phyloP scores from a whole-genome alignment of 495 filamentous ascomycete genomes.

The Amniculicola lignicola region DNA sequence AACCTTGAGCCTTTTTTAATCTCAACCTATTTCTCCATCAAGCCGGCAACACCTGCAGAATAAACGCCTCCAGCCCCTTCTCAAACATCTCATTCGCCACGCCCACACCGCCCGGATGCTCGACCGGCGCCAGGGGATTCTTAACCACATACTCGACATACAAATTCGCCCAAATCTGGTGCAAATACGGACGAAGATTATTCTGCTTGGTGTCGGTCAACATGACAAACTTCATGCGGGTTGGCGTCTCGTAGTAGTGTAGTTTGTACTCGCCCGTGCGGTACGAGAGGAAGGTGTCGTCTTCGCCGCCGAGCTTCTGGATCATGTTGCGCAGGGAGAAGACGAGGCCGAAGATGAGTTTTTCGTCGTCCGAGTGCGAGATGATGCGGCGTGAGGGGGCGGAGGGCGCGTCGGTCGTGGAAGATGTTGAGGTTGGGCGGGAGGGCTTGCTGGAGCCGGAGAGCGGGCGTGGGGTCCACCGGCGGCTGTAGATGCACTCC shows the following conservation, averaged over 20 bases:
- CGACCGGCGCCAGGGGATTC: conserved; percentile 84
- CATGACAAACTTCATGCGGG: conserved; percentile 94
- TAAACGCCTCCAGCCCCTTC: conserved; percentile 81
- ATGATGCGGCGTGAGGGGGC: conserved; percentile 44
- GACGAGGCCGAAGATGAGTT: conserved; percentile 93
- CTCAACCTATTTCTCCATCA: no score
- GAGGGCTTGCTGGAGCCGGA: conserved; percentile 38
- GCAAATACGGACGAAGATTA: conserved; percentile 86
- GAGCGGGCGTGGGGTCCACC: conserved; percentile 60
- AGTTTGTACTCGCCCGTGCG: conserved; percentile 93
- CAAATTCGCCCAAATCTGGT: conserved; percentile 97
- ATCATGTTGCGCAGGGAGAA: conserved; percentile 97
- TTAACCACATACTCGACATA: conserved; percentile 98
- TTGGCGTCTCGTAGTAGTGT: conserved; percentile 97
- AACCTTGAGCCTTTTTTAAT: no score
- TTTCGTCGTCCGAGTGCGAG: conserved; percentile 81
- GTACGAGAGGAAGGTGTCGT: conserved; percentile 87
- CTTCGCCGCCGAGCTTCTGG: conserved; percentile 83
- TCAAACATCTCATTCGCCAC: conserved; percentile 96
- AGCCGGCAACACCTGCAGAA: conserved; percentile 39
- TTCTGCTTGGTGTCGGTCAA: conserved; percentile 84
- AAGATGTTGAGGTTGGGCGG: conserved; percentile 38
- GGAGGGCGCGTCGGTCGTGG: conserved; percentile 37
- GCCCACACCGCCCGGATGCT: conserved; percentile 82
- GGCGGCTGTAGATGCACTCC: conserved; percentile 94